Percentiles rank a stretch among this genome's conserved stretches.
These are phyloP conservation scores for Delitschia confertaspora DNA, from an alignment of 495 filamentous ascomycete genomes.

Conservation along the genomic window DNA sequence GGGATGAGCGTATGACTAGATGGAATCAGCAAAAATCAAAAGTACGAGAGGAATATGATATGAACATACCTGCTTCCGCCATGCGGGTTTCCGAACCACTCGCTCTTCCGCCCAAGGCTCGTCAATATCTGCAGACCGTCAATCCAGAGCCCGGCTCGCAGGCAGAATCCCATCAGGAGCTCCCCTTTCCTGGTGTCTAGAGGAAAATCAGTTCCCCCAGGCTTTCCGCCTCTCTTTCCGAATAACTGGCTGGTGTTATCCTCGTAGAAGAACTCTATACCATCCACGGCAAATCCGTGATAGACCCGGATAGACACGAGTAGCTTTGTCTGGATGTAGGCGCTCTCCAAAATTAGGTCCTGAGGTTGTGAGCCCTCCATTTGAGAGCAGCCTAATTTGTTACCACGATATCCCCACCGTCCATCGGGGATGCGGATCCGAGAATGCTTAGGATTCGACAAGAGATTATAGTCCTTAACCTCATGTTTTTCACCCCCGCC, in stretches of 20 bases:
- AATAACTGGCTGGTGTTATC: slow-evolving; percentile 81
- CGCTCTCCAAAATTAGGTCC: slow-evolving; percentile 66
- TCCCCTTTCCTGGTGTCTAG: slow-evolving; percentile 82
- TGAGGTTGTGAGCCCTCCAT: slow-evolving; percentile 63
- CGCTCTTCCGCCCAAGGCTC: slow-evolving; percentile 74
- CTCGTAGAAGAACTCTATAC: slow-evolving; percentile 88
- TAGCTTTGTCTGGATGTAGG: slow-evolving; percentile 60
- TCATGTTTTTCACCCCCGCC: slow-evolving; percentile 60
- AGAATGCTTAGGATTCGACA: slow-evolving; percentile 56
- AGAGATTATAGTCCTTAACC: slow-evolving; percentile 59
- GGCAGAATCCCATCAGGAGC: slow-evolving; percentile 75
- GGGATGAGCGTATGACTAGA: slow-evolving; percentile 79
- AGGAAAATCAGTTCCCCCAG: slow-evolving; percentile 65
- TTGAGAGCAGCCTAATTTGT: slow-evolving; percentile 63
- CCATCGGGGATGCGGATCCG: slow-evolving; percentile 67
- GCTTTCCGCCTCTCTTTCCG: slow-evolving; percentile 70
- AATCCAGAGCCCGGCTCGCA: slow-evolving; percentile 75
- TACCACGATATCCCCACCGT: slow-evolving; percentile 64
- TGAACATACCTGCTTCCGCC: slow-evolving; percentile 72
- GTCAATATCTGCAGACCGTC: slow-evolving; percentile 89
- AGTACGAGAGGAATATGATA: background rate
- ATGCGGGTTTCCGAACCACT: slow-evolving; percentile 69
- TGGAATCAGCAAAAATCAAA: slow-evolving; percentile 10
- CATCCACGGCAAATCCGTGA: slow-evolving; percentile 69
- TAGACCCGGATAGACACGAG: slow-evolving; percentile 68